These are phyloP conservation scores for Lantana camara DNA, from an alignment of 257 asterid genomes.

Conservation along the genomic window DNA sequence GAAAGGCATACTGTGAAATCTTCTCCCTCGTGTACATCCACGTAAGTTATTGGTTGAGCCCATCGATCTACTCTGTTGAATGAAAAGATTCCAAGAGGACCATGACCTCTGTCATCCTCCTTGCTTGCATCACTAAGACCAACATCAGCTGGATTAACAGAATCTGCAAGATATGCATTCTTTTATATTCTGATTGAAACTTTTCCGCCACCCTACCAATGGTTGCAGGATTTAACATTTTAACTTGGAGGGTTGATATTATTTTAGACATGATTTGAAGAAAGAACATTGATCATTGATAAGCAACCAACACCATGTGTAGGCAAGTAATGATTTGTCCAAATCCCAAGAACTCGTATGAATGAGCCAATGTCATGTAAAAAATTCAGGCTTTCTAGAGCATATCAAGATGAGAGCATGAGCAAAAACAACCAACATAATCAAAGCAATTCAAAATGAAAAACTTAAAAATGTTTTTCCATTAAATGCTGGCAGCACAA, in stretches of 20 bases:
- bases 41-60: constrained; percentile 89
- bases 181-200: constrained; percentile 7
- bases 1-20: constrained; percentile 65
- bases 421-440: background rate
- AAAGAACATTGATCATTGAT: background rate
- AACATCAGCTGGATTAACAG: constrained; percentile 77
- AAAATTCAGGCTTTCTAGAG: background rate
- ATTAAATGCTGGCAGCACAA: constrained; percentile 12
- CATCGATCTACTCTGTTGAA: constrained; percentile 79
- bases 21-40: constrained; percentile 75
- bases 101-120: constrained; percentile 92
- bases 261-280: too few species aligned
- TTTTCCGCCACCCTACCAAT: constrained; percentile 1
- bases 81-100: constrained; percentile 65
- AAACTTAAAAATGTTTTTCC: background rate
- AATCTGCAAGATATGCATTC: constrained; percentile 51
- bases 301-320: background rate
- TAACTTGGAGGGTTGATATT: background rate
- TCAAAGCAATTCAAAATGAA: background rate
- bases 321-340: constrained; percentile 6
- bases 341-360: constrained; percentile 17
- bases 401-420: constrained; percentile 14
- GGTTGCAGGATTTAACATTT: constrained; percentile 5
- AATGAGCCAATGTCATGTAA: constrained; percentile 19
- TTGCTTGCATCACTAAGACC: constrained; percentile 66